Base-by-base conservation (phyloP, 208 protist genomes). In the Crithidia bombi region DNA sequence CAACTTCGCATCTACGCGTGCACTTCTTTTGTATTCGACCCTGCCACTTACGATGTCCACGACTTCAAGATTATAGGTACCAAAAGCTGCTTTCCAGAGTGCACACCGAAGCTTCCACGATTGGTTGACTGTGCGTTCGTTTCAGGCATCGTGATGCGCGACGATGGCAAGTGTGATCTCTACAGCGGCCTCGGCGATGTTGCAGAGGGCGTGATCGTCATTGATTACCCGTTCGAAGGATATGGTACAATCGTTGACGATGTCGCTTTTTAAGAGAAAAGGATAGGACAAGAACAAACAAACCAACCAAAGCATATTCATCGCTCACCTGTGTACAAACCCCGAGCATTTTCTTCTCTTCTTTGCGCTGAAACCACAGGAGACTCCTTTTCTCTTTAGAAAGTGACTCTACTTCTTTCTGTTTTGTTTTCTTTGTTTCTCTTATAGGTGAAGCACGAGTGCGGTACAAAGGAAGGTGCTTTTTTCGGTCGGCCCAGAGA, bases 181-280 rank as follows among this genome's bases (percentile, higher is more conserved):
- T 85, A 84, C 75, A 77, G 83, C 51, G 75, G 78, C 39, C 55
- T 82, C 39, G 74, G 76, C 5, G 79, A 88, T 59, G 63, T 69
- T 28, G 57, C 51, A 14, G 68, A 79, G 21, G 83, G 83, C 5
- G 69, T 71, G 17, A 51, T 66, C 21, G 69, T 72, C 11, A 88
- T 88, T 68, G 83, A 88, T 68, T 88, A 88, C 69, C 83, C 83
- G 12, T 88, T 88, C 65, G 83, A 84, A 38, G 79, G 79, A 11
- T 78, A 85, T 28, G 83, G 83, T 21, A 28, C 69, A 6, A 85
- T 88, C 14, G 65, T 80, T 1, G 77, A 75, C 51, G 68, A 78
- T 47, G 65, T 85, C 21, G 73, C 72, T 19, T 87, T 87, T 63
- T 83, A 41, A 63, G 44, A 23, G 17, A 11, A 58, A 43, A 3